These are phyloP conservation scores for Nemania diffusa DNA, from an alignment of 2,329 filamentous ascomycete species.

Conservation along the genomic window DNA sequence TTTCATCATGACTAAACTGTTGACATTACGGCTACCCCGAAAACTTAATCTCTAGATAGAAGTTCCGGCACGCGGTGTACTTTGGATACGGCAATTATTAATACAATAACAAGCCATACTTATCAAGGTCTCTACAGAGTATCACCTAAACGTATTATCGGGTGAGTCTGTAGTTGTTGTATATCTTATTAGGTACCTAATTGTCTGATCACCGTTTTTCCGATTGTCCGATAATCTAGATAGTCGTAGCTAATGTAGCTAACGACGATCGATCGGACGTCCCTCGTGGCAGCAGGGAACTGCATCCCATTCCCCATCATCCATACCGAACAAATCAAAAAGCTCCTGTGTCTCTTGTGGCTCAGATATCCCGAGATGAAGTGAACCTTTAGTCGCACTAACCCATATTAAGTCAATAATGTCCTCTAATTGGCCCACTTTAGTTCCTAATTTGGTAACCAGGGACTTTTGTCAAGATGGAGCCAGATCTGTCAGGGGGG, in stretches of 20 bases:
- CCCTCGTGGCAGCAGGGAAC: conserved; percentile 39
- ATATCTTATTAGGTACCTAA: too few species aligned
- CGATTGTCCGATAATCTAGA: conserved; percentile 14
- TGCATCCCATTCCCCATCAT: conserved; percentile 5
- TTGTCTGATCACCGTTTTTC: too few species aligned
- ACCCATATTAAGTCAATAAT: background rate
- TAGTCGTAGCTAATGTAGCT: background rate
- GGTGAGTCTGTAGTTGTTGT: too few species aligned
- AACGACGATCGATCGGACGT: conserved; percentile 28
- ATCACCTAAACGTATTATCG: too few species aligned
- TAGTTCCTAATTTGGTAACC: conserved; percentile 34
- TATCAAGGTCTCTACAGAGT: too few species aligned
- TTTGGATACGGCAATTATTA: too few species aligned
- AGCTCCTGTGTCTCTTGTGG: conserved; percentile 19
- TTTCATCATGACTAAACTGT: background rate
- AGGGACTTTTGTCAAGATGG: conserved; percentile 41
- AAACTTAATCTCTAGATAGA: too few species aligned
- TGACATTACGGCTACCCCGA: background rate
- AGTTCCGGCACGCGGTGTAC: too few species aligned
- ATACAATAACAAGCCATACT: too few species aligned
- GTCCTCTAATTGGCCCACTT: conserved; percentile 17
- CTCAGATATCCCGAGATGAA: conserved; percentile 29
- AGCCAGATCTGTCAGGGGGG: conserved; percentile 32
- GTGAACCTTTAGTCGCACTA: background rate
- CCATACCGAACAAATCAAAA: conserved; percentile 29